phyloP scores from a whole-genome alignment of 2,329 filamentous ascomycete species.

The Plectosphaerella sp. region DNA sequence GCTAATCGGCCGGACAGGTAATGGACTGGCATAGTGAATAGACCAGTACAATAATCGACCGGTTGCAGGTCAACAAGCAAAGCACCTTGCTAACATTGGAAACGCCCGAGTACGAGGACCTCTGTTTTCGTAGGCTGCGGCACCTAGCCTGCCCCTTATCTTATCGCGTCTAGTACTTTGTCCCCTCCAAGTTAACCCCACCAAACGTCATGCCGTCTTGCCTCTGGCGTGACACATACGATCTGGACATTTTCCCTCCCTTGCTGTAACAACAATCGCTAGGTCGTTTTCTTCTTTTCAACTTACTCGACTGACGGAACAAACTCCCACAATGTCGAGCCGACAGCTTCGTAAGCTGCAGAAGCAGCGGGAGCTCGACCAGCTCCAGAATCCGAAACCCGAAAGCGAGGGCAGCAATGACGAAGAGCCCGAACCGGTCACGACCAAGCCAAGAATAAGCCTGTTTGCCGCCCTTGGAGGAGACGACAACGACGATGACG shows the following conservation, averaged over 20 bases:
- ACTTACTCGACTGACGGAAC: background rate
- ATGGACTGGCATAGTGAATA: too few species aligned
- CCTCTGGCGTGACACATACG: slow-evolving; percentile 10
- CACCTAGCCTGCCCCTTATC: background rate
- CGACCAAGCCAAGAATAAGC: slow-evolving; percentile 35
- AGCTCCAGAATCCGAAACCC: slow-evolving; percentile 16
- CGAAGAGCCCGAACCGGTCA: slow-evolving; percentile 25
- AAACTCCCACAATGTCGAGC: slow-evolving; percentile 38
- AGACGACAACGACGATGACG: slow-evolving; percentile 34
- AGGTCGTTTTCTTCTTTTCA: background rate
- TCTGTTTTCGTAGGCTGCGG: too few species aligned
- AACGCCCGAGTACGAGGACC: too few species aligned
- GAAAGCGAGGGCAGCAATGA: slow-evolving; percentile 24
- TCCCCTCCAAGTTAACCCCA: slow-evolving; percentile 9
- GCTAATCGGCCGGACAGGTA: too few species aligned
- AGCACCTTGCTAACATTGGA: too few species aligned
- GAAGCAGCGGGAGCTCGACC: slow-evolving; percentile 41
- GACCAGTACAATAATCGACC: too few species aligned
- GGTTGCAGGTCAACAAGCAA: too few species aligned
- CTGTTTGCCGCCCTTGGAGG: slow-evolving; percentile 49
- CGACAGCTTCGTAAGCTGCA: slow-evolving; percentile 48
- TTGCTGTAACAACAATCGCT: background rate
- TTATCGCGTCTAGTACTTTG: background rate
- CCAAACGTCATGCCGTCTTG: slow-evolving; percentile 11
- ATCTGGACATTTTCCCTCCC: background rate